Conservation (phyloP, 805 yeast species). For the Priceomyces carsonii region DNA sequence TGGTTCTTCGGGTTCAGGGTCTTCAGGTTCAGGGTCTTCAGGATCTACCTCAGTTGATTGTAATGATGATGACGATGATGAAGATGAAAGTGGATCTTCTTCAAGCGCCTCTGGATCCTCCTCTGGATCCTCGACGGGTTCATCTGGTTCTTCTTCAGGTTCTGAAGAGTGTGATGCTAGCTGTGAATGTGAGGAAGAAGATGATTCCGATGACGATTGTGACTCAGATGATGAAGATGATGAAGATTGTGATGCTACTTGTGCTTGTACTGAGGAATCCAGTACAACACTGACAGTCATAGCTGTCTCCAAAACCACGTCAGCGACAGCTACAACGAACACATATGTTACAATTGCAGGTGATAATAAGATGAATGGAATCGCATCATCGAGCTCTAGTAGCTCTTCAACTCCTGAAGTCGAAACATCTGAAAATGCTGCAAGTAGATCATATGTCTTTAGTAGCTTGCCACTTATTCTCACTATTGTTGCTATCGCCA, state of each 20-base stretch:
- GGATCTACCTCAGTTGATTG: slow-evolving; percentile 2
- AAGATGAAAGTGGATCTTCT: slow-evolving; percentile 1
- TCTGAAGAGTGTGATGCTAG: slow-evolving; percentile 9
- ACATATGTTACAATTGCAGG: background rate
- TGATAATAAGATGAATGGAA: background rate
- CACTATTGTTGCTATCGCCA: slow-evolving; percentile 1
- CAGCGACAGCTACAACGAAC: slow-evolving; percentile 1
- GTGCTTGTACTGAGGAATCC: slow-evolving; percentile 6
- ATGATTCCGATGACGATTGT: slow-evolving; percentile 13
- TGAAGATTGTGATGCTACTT: slow-evolving; percentile 15
- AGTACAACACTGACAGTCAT: slow-evolving; percentile 1
- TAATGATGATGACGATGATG: slow-evolving; percentile 2
- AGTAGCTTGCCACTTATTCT: slow-evolving; percentile 1
- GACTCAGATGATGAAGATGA: slow-evolving; percentile 15
- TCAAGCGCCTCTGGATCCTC: slow-evolving; percentile 1
- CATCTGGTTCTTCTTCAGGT: slow-evolving; percentile 3
- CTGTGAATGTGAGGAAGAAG: slow-evolving; percentile 14
- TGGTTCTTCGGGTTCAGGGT: background rate
- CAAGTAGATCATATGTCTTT: slow-evolving; percentile 2
- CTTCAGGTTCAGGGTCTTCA: slow-evolving; percentile 1
- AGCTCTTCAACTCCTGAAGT: slow-evolving; percentile 4
- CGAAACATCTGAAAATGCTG: slow-evolving; percentile 4
- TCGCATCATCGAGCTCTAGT: background rate
- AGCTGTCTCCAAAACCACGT: slow-evolving; percentile 1
- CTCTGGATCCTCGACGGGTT: background rate